These are phyloP conservation scores for Saccharomycopsis oosterbeekiorum DNA, from an alignment of 805 yeast genomes.

Conservation along the genomic window DNA sequence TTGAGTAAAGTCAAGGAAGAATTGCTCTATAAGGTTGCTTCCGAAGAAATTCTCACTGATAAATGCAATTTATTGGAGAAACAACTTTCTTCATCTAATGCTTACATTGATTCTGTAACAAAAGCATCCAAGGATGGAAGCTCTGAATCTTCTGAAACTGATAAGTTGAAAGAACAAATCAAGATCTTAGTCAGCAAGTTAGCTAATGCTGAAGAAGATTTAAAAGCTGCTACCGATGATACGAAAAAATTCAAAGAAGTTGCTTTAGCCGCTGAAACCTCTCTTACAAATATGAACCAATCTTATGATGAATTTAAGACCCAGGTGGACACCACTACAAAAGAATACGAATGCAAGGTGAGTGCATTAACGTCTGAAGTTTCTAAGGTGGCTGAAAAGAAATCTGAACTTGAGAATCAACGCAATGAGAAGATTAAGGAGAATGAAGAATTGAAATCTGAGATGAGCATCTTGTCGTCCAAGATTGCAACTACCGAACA, in stretches of 20 bases:
- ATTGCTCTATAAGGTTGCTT: slow-evolving; percentile 31
- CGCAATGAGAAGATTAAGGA: slow-evolving; percentile 22
- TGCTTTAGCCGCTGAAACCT: slow-evolving; percentile 57
- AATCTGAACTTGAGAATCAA: not conserved
- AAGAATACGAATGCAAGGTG: not conserved
- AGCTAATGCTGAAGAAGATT: slow-evolving; percentile 38
- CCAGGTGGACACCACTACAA: slow-evolving; percentile 12
- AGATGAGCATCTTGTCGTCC: not conserved
- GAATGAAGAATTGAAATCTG: slow-evolving; percentile 21
- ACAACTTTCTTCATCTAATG: slow-evolving; percentile 23
- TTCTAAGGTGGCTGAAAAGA: slow-evolving; percentile 2
- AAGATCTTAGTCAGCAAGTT: slow-evolving; percentile 24
- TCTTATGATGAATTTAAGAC: slow-evolving; percentile 41
- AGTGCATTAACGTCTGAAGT: slow-evolving; percentile 18
- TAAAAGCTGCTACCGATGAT: slow-evolving; percentile 47
- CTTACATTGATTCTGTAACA: slow-evolving; percentile 20
- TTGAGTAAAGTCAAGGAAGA: slow-evolving; percentile 33
- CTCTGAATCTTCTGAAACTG: slow-evolving; percentile 7
- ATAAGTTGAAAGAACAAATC: slow-evolving; percentile 7
- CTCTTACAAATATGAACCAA: slow-evolving; percentile 43
- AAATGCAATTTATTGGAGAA: slow-evolving; percentile 29
- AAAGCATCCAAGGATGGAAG: slow-evolving; percentile 3
- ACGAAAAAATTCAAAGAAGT: slow-evolving; percentile 53
- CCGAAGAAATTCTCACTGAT: slow-evolving; percentile 31
- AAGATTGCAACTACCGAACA: slow-evolving; percentile 19